A percentile compares a stretch with the other conserved stretches of the same genome.
Conservation (phyloP, 2,329 filamentous ascomycete genomes). For the Acarospora socialis region DNA sequence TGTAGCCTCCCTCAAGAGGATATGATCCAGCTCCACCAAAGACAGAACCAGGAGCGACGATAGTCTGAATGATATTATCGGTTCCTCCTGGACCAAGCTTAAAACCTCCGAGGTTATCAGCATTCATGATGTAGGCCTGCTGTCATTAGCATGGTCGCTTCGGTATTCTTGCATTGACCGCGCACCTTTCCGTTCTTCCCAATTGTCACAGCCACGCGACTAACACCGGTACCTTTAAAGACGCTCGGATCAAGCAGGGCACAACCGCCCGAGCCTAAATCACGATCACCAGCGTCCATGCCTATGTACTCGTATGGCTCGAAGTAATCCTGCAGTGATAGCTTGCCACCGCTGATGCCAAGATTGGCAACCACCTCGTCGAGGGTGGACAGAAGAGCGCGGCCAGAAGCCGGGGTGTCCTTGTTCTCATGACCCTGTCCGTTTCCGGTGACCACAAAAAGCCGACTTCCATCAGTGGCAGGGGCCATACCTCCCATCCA, state of each 20-base stretch:
- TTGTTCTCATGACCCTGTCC: conserved; percentile 16
- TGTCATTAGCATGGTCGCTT: no score
- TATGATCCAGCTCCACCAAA: conserved; percentile 28
- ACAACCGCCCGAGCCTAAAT: conserved; percentile 30
- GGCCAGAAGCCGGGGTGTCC: conserved; percentile 16
- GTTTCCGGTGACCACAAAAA: conserved; percentile 19
- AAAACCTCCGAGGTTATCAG: conserved; percentile 29
- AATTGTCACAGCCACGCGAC: conserved; percentile 34
- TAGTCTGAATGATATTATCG: conserved; percentile 24
- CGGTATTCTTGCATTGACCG: no score
- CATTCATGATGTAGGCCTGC: conserved; percentile 28
- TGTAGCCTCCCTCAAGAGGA: conserved; percentile 28
- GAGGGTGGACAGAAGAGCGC: conserved; percentile 13
- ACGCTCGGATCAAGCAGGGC: conserved; percentile 30
- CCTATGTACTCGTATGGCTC: conserved; percentile 38
- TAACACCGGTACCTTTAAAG: conserved; percentile 29
- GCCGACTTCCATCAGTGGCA: conserved; percentile 15
- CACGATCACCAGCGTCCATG: conserved; percentile 36
- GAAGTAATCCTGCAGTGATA: conserved; percentile 37
- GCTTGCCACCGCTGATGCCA: conserved; percentile 20
- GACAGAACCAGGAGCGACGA: conserved; percentile 20
- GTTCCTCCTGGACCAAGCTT: conserved; percentile 22
- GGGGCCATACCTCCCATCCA: conserved; percentile 18
- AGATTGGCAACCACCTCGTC: conserved; percentile 15
- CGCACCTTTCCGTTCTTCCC: conserved; percentile 37